Evolutionary conservation across 352 stramenopile species (phyloP).

Genomic region (Peronospora belbahrii): DNA sequence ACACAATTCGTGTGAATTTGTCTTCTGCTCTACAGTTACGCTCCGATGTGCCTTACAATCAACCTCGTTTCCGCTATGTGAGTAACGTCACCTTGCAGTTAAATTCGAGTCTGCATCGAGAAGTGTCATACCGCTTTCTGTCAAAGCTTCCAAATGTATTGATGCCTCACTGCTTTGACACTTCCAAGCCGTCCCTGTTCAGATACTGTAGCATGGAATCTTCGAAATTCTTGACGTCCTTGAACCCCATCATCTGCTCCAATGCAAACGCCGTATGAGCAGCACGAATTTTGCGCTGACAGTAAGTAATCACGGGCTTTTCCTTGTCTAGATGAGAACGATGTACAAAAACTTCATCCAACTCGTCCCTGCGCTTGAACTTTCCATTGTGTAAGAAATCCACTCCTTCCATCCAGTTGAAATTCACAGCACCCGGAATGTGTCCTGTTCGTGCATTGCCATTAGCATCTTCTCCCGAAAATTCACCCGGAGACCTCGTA

Average conservation of each 20-base stretch:
- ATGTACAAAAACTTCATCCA: constrained; percentile 39
- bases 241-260: constrained; percentile 41
- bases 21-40: too few relatives aligned
- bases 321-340: constrained; percentile 34
- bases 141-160: too few relatives aligned
- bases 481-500: constrained; percentile 25
- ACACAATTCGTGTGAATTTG: too few relatives aligned
- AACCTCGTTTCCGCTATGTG: too few relatives aligned
- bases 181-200: constrained; percentile 52
- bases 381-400: constrained; percentile 36
- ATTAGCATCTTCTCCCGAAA: constrained; percentile 19
- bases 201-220: constrained; percentile 77
- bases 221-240: constrained; percentile 43
- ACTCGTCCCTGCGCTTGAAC: constrained; percentile 54
- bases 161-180: constrained; percentile 27
- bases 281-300: constrained; percentile 59
- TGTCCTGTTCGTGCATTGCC: constrained; percentile 39
- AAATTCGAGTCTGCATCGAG: too few relatives aligned
- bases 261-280: constrained; percentile 65
- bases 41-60: too few relatives aligned
- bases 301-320: constrained; percentile 64
- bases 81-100: too few relatives aligned
- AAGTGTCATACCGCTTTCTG: too few relatives aligned
- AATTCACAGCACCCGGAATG: constrained; percentile 59
- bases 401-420: constrained; percentile 62